Evolutionary conservation across 768 basidiomycete genomes (phyloP).

Genomic region (Lyophyllum semitale): DNA sequence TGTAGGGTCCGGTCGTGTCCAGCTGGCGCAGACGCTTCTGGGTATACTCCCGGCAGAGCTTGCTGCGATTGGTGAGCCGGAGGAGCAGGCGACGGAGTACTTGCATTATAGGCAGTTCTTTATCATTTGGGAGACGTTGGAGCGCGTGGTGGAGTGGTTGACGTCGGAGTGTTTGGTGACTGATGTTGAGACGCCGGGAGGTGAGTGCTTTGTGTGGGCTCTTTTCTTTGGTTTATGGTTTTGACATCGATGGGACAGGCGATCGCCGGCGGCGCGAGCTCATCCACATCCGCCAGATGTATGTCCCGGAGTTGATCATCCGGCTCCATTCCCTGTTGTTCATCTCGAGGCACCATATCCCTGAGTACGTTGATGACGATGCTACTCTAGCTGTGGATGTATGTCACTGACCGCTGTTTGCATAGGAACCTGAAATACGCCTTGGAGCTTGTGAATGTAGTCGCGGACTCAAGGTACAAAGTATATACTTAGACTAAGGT

Average conservation of each 20-base stretch:
- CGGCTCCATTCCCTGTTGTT: conserved; percentile 77
- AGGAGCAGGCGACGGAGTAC: conserved; percentile 74
- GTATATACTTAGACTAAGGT: no score
- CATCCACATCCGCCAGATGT: conserved; percentile 82
- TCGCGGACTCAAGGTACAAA: conserved; percentile 85
- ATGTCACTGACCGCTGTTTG: background rate
- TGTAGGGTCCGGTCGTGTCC: conserved; percentile 72
- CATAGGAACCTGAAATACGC: conserved; percentile 77
- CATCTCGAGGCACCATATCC: conserved; percentile 61
- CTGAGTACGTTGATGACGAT: conserved; percentile 56
- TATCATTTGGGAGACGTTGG: conserved; percentile 67
- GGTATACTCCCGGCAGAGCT: conserved; percentile 66
- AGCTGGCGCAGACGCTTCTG: conserved; percentile 62
- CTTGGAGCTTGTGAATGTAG: conserved; percentile 76
- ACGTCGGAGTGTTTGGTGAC: conserved; percentile 77
- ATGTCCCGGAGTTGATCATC: conserved; percentile 87
- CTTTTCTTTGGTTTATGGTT: background rate
- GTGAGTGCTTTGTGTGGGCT: conserved; percentile 34
- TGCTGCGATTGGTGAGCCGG: conserved; percentile 61
- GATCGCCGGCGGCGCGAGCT: conserved; percentile 68
- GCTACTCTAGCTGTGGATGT: background rate
- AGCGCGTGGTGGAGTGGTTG: conserved; percentile 62
- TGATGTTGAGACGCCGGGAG: conserved; percentile 44
- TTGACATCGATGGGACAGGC: conserved; percentile 27
- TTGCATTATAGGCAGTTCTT: conserved; percentile 83